Base-by-base conservation (phyloP, 768 basidiomycete genomes). In the Mycena rebaudengoi region DNA sequence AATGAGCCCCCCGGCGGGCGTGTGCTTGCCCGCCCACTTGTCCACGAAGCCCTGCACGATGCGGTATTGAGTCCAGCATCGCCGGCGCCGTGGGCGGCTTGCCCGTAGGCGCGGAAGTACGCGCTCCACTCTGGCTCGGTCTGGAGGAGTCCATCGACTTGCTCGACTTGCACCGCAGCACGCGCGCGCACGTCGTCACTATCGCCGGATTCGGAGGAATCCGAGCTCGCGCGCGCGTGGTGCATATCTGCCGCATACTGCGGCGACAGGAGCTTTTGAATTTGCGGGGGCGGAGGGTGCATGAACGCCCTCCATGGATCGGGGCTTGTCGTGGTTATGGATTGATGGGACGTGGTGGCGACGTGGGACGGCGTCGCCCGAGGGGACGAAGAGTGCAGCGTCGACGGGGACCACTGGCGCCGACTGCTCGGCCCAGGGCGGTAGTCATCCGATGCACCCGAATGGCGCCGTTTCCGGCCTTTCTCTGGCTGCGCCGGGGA, bases 21-120 rank as follows among this genome's bases (percentile, higher is more conserved):
- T 79, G 53, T 57, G 70, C 54, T 73, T 74, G 39, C 84, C 85
- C 7, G 75, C 78, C 67, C 79, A 83, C 48, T 79, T 76, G 50
- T 85, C 81, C 29, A 85, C 73, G 73, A 83, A 79, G 30, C 79
- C 71, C 64, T 86, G 81, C 40, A 90, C 80, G 68, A 87, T 84
- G 16, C 70, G 70, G 64, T 86, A 91, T 67, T 85, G 84, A n/a
- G 37, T 77, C 75, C 57, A 86, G 55, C 30, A 85, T 73, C 40
- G 80, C 82, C 10, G 76, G 73, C 11, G 81, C 76, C 12, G 78
- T 76, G 33, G 78, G 79, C n/a, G 74, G 78, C 55, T 78, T 80
- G 7, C 78, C 77, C 59, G 77, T n/a, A 65, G 58, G 26, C 29
- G 54, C 62, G 72, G 72, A 84, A 86, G 67, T 84, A 88, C 11